Evolutionary conservation across 2,329 filamentous ascomycete genomes (phyloP), one percentile per base, ranked within the genome.

Genomic region (Fusarium brachygibbosum): DNA sequence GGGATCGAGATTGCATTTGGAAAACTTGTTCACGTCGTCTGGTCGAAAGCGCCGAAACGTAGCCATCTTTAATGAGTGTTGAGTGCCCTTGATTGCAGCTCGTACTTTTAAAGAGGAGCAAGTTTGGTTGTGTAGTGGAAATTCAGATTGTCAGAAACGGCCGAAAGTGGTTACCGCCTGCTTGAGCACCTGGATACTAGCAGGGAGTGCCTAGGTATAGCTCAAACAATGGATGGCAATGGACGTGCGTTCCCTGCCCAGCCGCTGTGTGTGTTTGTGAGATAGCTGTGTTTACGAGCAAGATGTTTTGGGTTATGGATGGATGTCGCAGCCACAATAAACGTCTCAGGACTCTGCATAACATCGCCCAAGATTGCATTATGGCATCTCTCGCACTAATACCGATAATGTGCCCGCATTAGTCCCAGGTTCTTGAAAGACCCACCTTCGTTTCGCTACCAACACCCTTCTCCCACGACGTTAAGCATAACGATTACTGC

Each of bases 1-100:
- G 40, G 93, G 93, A 78, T 99, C 96, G 66, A 99, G 90, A 78
- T 99, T 99, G 81, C 94, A 97, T 70, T 94, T 90, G 72, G 97
- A 97, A 80, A 98, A 91, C 72, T 90, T 91, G 81, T 97, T 90
- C 66, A 98, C 86, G 79, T 99, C 96, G 72, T 88, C 86, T 4
- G 93, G 91, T 65, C 88, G 88, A 84, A 98, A 97, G 72, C 92
- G 90, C 53, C 94, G 91, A 76, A 98, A 92, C 56, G 91, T 92
- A 57, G 73, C 73, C 73, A 75, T 75, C 12, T 50, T 61, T 45
- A 29, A 13, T 32, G 23, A 16, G 7, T n/a, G 31, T 10, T 23
- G 31, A n/a, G 32, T 16, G 38, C 28, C 29, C 28, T 9, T 42
- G 31, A 29, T 23, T 54, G 23, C 16, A 37, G 21, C 12, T 32